These are phyloP conservation scores for Ophiosphaerella herpotricha DNA, from an alignment of 2,329 filamentous ascomycete species.

Conservation along the genomic window DNA sequence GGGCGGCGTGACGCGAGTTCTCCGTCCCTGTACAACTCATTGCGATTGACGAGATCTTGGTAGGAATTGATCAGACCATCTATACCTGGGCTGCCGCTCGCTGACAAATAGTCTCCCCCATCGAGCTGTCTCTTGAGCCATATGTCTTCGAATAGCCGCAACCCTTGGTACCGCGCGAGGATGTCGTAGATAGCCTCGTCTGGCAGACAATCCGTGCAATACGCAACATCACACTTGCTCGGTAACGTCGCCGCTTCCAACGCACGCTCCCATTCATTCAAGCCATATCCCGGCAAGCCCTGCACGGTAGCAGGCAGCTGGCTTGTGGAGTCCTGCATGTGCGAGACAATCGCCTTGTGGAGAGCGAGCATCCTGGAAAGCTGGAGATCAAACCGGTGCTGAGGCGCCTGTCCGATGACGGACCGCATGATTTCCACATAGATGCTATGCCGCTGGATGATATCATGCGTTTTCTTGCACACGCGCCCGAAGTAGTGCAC, in stretches of 20 bases:
- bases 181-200: slow-evolving; percentile 23
- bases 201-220: slow-evolving; percentile 9
- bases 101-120: slow-evolving; percentile 16
- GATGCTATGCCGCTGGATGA: slow-evolving; percentile 12
- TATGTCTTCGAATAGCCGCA: slow-evolving; percentile 23
- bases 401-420: slow-evolving; percentile 17
- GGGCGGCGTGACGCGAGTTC: neutral
- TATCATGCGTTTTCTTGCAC: slow-evolving; percentile 15
- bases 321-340: slow-evolving; percentile 8
- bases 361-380: slow-evolving; percentile 23
- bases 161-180: slow-evolving; percentile 29
- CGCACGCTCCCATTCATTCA: slow-evolving; percentile 8
- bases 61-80: slow-evolving; percentile 3
- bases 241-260: neutral
- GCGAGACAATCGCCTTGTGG: slow-evolving; percentile 21
- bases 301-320: slow-evolving; percentile 7
- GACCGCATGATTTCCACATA: slow-evolving; percentile 33
- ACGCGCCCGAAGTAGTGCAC: slow-evolving; percentile 25
- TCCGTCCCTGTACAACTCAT: slow-evolving; percentile 8
- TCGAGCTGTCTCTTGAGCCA: slow-evolving; percentile 25
- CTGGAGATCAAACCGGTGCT: slow-evolving; percentile 27
- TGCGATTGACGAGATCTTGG: slow-evolving; percentile 5
- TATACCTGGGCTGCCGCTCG: slow-evolving; percentile 7
- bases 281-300: neutral
- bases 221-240: neutral